Evolutionary conservation across 139 green algal genomes (phyloP), one percentile per base, ranked within the genome.

Genomic region (Astrephomene gubernaculifera): DNA sequence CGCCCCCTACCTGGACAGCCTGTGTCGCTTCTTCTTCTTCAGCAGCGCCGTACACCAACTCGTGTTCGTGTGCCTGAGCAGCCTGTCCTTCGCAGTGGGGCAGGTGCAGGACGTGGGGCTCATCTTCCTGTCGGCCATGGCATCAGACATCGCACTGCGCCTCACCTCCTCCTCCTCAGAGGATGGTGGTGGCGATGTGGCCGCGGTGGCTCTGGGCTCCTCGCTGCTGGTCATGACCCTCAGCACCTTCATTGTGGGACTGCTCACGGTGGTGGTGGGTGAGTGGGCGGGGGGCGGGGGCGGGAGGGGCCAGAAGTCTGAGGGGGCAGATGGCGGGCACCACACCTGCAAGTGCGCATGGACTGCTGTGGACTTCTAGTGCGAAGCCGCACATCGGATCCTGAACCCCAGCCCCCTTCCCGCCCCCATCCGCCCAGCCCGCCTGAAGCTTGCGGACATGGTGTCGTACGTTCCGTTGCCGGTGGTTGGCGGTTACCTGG

Each of bases 391-490:
- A n/a, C n/a, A n/a, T n/a, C n/a, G n/a, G n/a, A n/a, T n/a, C n/a
- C n/a, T n/a, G n/a, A n/a, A n/a, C n/a, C 67, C 53, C 41, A 38
- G 1, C 78, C 35, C 75, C 35, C 57, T 82, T 31, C 52, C 53
- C 49, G 8, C 22, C 2, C 27, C 38, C 60, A 41, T 8, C 27
- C 44, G 1, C 68, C 33, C 38, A 74, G 83, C 68, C 49, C 52
- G 38, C 22, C 79, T 83, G 22, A 76, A 74, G 57, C 82, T 96
- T 49, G 95, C 94, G 0, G 88, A 89, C 21, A 72, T 97, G 54
- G 93, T 97, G 35, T 94, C 96, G 87, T 96, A 96, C 79, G 89
- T 97, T 19, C 95, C 95, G 19, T 87, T 97, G 74, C 92, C 94
- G 0, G 91, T 96, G 38, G 90, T 97, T 25, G 94, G 94, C 1